These are phyloP conservation scores for Suhomyces vadensis DNA, from an alignment of 805 yeast genomes.

Conservation along the genomic window DNA sequence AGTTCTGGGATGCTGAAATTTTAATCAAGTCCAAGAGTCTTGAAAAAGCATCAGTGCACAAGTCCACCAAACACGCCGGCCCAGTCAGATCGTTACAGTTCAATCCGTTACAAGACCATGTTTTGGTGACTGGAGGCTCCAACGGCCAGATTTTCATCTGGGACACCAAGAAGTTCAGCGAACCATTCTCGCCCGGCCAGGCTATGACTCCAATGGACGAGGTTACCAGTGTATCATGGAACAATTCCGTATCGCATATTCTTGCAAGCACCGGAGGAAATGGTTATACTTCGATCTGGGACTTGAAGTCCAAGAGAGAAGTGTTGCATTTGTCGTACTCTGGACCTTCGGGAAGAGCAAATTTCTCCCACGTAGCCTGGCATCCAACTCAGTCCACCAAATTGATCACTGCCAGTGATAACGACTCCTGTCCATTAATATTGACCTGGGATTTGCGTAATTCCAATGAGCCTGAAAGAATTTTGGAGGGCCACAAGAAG, in stretches of 20 bases:
- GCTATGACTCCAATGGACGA: conserved; percentile 81
- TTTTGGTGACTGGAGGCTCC: conserved; percentile 85
- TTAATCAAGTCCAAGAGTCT: conserved; percentile 43
- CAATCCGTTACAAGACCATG: conserved; percentile 69
- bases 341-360: conserved; percentile 58
- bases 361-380: conserved; percentile 86
- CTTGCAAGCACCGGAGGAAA: conserved; percentile 86
- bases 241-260: conserved; percentile 76
- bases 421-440: conserved; percentile 76
- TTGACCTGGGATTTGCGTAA: conserved; percentile 94
- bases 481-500: conserved; percentile 77
- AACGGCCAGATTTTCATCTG: conserved; percentile 87
- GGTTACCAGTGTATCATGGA: conserved; percentile 85
- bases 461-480: conserved; percentile 82
- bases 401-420: conserved; percentile 83
- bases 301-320: conserved; percentile 81
- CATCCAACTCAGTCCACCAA: conserved; percentile 88
- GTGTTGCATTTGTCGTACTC: conserved; percentile 80
- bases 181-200: conserved; percentile 68
- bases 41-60: conserved; percentile 47
- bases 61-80: conserved; percentile 61
- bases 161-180: conserved; percentile 72
- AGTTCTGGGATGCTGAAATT: conserved; percentile 72
- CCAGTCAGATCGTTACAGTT: conserved; percentile 74
- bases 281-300: conserved; percentile 93